A percentile compares a stretch with the other conserved stretches of the same genome.
Conservation (phyloP, 495 filamentous ascomycete species). For the Cercophora samala region DNA sequence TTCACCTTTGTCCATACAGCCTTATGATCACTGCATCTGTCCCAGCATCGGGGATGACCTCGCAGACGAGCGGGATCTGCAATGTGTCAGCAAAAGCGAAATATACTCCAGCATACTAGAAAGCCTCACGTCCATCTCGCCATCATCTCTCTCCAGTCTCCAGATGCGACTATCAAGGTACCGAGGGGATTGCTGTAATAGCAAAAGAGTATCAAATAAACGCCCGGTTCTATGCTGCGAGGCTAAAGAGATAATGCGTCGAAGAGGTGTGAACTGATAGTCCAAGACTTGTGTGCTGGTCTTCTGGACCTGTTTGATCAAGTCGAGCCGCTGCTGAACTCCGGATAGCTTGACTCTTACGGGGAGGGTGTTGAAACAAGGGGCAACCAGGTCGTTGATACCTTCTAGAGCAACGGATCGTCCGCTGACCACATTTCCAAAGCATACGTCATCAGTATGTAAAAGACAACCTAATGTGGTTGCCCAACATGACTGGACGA, state of each 20-base stretch:
- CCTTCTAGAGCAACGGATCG: conserved; percentile 60
- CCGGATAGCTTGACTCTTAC: conserved; percentile 56
- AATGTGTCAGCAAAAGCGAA: conserved; percentile 10
- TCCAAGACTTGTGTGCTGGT: conserved; percentile 56
- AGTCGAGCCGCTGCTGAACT: conserved; percentile 45
- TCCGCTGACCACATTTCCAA: conserved; percentile 76
- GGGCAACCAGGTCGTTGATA: conserved; percentile 70
- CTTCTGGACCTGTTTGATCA: conserved; percentile 53
- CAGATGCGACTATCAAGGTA: conserved; percentile 58
- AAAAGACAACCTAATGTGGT: conserved; percentile 52
- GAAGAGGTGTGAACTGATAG: conserved; percentile 67
- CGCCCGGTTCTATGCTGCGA: conserved; percentile 27
- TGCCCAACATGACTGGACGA: conserved; percentile 69
- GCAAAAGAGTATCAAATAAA: conserved; percentile 74
- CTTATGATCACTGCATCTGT: conserved; percentile 26
- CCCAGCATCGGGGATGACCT: conserved; percentile 51
- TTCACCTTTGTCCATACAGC: conserved; percentile 29
- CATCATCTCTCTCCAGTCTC: conserved; percentile 62
- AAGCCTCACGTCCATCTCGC: conserved; percentile 70
- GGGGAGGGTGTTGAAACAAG: conserved; percentile 87
- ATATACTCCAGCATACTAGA: not conserved
- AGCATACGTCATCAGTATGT: conserved; percentile 64
- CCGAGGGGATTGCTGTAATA: conserved; percentile 59
- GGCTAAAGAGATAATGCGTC: conserved; percentile 54
- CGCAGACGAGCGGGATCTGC: conserved; percentile 62